Conservation (phyloP, 331 rosid species). For the Cydonia oblonga region DNA sequence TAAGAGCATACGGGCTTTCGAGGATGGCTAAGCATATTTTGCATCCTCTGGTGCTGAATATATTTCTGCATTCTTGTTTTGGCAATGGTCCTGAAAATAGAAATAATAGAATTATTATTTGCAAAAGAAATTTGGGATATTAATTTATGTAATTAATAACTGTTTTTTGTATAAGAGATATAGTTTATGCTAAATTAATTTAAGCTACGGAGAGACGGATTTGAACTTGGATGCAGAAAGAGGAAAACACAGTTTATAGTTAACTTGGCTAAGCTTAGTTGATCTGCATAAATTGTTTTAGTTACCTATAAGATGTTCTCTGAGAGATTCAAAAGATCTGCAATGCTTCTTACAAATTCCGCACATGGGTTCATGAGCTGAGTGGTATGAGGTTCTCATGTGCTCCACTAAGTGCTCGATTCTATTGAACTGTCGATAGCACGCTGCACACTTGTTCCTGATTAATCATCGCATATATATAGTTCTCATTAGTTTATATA, state of each 20-base stretch:
- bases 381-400: constrained; percentile 87
- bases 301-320: constrained; percentile 87
- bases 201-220: neutral
- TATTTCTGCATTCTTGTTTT: constrained; percentile 73
- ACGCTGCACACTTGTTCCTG: constrained; percentile 94
- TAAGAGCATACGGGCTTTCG: constrained; percentile 58
- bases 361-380: constrained; percentile 81
- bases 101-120: neutral
- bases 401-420: constrained; percentile 95
- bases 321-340: constrained; percentile 81
- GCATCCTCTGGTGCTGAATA: constrained; percentile 72
- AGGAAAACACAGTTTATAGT: neutral
- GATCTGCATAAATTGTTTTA: neutral
- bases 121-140: neutral
- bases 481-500: neutral
- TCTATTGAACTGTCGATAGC: constrained; percentile 80
- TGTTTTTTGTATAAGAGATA: neutral
- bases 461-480: neutral
- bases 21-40: constrained; percentile 68
- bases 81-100: constrained; percentile 62
- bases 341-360: constrained; percentile 83
- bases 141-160: neutral
- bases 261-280: neutral
- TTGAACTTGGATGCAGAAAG: neutral
- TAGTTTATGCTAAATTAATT: neutral